Base-by-base conservation (phyloP, 1,284 basidiomycete genomes). In the Sutorius eximius region DNA sequence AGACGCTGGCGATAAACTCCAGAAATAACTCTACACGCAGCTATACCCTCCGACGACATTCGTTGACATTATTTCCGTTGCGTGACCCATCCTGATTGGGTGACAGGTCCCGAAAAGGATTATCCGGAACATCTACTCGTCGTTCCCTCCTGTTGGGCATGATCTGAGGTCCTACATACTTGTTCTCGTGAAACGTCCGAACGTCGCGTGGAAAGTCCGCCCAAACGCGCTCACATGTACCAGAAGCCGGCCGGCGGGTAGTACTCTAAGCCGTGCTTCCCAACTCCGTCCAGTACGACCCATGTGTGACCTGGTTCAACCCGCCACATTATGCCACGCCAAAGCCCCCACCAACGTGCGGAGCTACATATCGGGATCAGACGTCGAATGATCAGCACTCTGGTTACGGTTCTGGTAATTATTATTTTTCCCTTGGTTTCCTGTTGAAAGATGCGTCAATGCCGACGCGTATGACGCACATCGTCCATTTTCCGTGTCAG, bases 301-400 rank as follows among this genome's bases (percentile, higher is more conserved):
- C 38, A 13, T 20, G 38, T 13, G 33, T 33, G 32, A 11, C 18
- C 18, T n/a, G 18, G 37, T n/a, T 13, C 37, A 15, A 38, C n/a
- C 18, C 20, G 37, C 37, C 37, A 38, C 16, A 38, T 38, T 38
- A 20, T 38, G 12, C 37, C 37, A 37, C 36, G 5, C 36, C 36
- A 16, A 37, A 18, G 5, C 36, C n/a, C 36, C n/a, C n/a, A 37
- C 34, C 34, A 13, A 36, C 34, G 36, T 37, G n/a, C 3, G 10
- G 16, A 16, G 16, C 6, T 37, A 37, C 18, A 37, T 16, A 37
- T 45, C 58, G 60, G 64, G 59, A 56, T 48, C 13, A 53, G 50
- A 57, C 20, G 33, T 56, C 51, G 51, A 52, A 53, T 32, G 56
- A 70, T 70, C 66, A 63, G 45, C 16, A 36, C 30, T 45, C 10